Conservation (phyloP, 495 filamentous ascomycete species). For the Lepidopterella palustris region DNA sequence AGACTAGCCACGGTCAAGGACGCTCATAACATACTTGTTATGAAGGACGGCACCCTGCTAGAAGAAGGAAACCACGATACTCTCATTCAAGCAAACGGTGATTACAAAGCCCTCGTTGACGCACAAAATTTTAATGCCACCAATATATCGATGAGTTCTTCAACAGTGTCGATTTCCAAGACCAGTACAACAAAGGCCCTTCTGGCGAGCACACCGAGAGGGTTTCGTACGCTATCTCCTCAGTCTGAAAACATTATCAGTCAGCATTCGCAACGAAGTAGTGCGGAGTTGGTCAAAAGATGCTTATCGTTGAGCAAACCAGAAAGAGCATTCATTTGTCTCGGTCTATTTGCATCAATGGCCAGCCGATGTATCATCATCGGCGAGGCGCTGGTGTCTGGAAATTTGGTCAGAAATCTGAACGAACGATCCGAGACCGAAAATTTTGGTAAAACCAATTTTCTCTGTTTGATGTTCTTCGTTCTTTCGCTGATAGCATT, state of each 20-base stretch:
- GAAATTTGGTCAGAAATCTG: conserved; percentile 41
- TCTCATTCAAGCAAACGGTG: conserved; percentile 40
- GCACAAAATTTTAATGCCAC: conserved; percentile 15
- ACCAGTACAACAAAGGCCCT: background rate
- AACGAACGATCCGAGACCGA: conserved; percentile 31
- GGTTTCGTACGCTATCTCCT: background rate
- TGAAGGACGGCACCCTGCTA: conserved; percentile 41
- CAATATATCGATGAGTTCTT: background rate
- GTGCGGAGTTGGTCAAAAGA: background rate
- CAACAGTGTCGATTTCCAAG: background rate
- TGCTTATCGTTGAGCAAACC: conserved; percentile 8
- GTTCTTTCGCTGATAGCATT: conserved; percentile 45
- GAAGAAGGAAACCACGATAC: conserved; percentile 48
- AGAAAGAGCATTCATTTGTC: conserved; percentile 8
- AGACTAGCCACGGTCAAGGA: conserved; percentile 49
- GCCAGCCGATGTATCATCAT: conserved; percentile 43
- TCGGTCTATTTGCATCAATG: conserved; percentile 30
- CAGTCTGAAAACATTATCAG: background rate
- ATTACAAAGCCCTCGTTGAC: conserved; percentile 42
- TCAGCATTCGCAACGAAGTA: background rate
- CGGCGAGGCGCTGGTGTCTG: conserved; percentile 47
- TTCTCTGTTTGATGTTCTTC: conserved; percentile 52
- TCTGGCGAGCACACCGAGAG: no score
- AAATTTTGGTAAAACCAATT: conserved; percentile 28
- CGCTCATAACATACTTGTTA: conserved; percentile 50